phyloP scores from a whole-genome alignment of 805 yeast genomes.

The Candida wancherniae region DNA sequence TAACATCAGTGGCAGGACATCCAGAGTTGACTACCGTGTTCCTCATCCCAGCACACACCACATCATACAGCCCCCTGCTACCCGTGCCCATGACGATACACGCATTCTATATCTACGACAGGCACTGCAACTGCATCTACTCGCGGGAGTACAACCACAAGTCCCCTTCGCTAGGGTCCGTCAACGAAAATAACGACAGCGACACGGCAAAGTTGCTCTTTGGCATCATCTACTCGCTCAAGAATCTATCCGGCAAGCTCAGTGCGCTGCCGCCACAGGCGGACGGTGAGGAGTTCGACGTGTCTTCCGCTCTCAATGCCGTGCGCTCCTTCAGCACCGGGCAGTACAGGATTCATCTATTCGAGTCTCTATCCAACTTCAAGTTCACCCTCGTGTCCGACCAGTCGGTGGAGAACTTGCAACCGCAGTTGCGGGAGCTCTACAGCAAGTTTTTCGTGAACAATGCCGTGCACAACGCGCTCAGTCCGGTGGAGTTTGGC shows the following conservation, averaged over 20 bases:
- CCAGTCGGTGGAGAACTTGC: constrained; percentile 50
- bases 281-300: constrained; percentile 4
- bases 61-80: too few relatives aligned
- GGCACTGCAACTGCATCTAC: constrained; percentile 86
- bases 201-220: constrained; percentile 78
- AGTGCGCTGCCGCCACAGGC: constrained; percentile 3
- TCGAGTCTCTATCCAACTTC: constrained; percentile 74
- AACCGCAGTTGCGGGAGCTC: constrained; percentile 50
- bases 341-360: constrained; percentile 71
- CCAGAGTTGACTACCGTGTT: too few relatives aligned
- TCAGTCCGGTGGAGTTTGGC: constrained; percentile 55
- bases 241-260: constrained; percentile 63
- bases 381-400: constrained; percentile 75
- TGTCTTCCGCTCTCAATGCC: constrained; percentile 20
- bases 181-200: constrained; percentile 54
- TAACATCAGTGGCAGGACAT: too few relatives aligned
- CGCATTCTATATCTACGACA: constrained; percentile 86
- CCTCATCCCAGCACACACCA: too few relatives aligned
- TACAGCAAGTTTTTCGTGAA: constrained; percentile 57
- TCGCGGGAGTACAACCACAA: constrained; percentile 48
- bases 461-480: constrained; percentile 53
- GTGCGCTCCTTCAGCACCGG: constrained; percentile 64
- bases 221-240: constrained; percentile 77
- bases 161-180: constrained; percentile 12
- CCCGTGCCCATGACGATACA: constrained; percentile 54